These are phyloP conservation scores for Marsdenia floribunda DNA, from an alignment of 257 asterid species.

Conservation along the genomic window DNA sequence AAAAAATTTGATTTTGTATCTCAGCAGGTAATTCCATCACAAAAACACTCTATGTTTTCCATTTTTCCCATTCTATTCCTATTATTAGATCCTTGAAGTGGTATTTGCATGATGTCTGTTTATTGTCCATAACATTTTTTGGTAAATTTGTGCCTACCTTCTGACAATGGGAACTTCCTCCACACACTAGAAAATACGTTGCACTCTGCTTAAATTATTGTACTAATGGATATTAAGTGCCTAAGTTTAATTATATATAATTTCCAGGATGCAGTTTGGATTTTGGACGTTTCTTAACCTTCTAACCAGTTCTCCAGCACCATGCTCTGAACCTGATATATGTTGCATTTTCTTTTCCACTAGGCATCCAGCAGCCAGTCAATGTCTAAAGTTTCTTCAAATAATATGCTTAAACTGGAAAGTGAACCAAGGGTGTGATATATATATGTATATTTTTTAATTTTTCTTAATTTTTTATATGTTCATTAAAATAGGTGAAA, in stretches of 20 bases:
- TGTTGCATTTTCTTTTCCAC: not conserved
- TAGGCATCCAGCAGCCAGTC: not conserved
- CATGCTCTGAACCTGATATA: not conserved
- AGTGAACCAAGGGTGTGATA: too few relatives aligned
- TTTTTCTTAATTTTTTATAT: not conserved
- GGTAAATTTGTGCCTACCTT: not conserved
- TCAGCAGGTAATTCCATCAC: conserved; percentile 46
- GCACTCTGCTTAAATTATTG: not conserved
- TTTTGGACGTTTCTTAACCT: not conserved
- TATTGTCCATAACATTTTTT: not conserved
- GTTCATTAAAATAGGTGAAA: not conserved
- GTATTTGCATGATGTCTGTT: not conserved
- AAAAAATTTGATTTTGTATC: conserved; percentile 58
- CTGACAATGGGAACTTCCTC: not conserved
- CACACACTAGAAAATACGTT: not conserved
- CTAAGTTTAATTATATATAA: not conserved
- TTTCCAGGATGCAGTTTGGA: not conserved
- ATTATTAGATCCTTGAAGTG: not conserved
- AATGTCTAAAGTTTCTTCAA: not conserved
- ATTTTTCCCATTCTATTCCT: not conserved
- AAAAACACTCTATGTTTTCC: not conserved
- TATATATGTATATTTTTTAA: not conserved
- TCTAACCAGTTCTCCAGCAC: not conserved
- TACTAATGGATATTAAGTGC: not conserved
- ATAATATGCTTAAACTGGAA: not conserved